phyloP scores from a whole-genome alignment of 768 basidiomycete species.

The Russula sp. region DNA sequence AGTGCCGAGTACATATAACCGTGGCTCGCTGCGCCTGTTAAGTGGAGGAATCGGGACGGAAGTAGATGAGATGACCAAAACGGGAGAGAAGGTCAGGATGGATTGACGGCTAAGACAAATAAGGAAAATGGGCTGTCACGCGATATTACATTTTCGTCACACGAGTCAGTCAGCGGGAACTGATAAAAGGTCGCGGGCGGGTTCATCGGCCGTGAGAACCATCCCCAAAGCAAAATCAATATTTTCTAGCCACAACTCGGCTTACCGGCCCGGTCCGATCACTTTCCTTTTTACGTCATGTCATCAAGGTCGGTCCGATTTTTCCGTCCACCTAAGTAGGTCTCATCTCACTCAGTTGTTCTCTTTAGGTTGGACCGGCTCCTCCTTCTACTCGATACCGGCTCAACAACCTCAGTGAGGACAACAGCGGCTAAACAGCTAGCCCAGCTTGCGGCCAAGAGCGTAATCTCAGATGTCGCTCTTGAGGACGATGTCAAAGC shows the following conservation, averaged over 20 bases:
- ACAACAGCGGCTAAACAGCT: constrained; percentile 96
- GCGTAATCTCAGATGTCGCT: constrained; percentile 77
- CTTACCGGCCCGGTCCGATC: constrained; percentile 47
- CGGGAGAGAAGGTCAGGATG: constrained; percentile 6
- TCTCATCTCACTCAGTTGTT: constrained; percentile 8
- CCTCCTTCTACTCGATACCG: constrained; percentile 90
- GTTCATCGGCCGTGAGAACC: constrained; percentile 34
- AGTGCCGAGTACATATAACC: constrained; percentile 2
- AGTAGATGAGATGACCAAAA: constrained; percentile 13
- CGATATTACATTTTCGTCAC: constrained; percentile 24
- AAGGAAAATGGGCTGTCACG: constrained; percentile 24
- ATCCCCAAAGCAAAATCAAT: constrained; percentile 39
- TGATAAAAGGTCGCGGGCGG: constrained; percentile 27
- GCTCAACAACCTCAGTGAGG: constrained; percentile 83
- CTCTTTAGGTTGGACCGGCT: constrained; percentile 84
- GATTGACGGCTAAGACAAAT: constrained; percentile 24
- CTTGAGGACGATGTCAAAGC: constrained; percentile 73
- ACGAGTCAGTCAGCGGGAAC: constrained; percentile 14
- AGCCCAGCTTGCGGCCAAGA: constrained; percentile 83
- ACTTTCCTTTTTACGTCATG: constrained; percentile 53
- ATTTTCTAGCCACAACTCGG: constrained; percentile 36
- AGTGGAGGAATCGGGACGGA: not conserved
- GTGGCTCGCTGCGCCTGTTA: not conserved
- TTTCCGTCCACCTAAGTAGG: constrained; percentile 10
- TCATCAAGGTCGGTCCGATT: constrained; percentile 56